Base-by-base conservation (phyloP, 2,329 filamentous ascomycete genomes). In the Beauveria caledonica region DNA sequence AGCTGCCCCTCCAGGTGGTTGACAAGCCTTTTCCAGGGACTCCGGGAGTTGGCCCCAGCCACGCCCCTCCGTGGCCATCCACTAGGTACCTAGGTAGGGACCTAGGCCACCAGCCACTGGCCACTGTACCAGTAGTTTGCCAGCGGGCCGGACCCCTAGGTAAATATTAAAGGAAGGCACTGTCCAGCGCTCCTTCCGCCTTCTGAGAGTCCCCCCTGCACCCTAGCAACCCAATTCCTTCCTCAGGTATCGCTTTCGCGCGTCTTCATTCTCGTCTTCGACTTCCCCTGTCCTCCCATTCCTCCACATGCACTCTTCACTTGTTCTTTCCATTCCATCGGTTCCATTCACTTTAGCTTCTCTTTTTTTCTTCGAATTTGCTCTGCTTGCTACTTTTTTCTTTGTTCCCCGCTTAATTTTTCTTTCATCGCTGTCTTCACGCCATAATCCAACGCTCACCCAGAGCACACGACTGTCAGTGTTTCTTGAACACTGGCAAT, bases 271-370 rank as follows among this genome's bases (percentile, higher is more conserved):
- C 54, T 23, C 48, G n/a, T 27, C 19, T 27, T 49, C 49, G 21
- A 21, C 42, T 33, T 58, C 46, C 45, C 40, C 39, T 40, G 42
- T 39, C 55, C 55, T 59, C 56, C 45, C 56, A 52, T 44, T 45
- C 39, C 48, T 44, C 46, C 56, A 59, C 48, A 39, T n/a, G 56
- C 56, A 59, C 36, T 33, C 42, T 46, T 51, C 36, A 53, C 52
- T 53, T 55, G 59, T 51, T 53, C 46, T 23, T 50, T 56, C 21
- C 44, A 56, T 55, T 51, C 48, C 39, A 44, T 29, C n/a, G 15
- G 39, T 19, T 42, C n/a, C 39, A 27, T 27, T 58, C 56, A 23
- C 42, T 54, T 52, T 52, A 44, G 54, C 52, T 27, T 58, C 39
- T 52, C 21, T 29, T 56, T 62, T 27, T 52, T 49, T 25, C 36